Evolutionary conservation across 2,329 filamentous ascomycete species (phyloP), one percentile per base, ranked within the genome.

Genomic region (Xenoacremonium recifei): DNA sequence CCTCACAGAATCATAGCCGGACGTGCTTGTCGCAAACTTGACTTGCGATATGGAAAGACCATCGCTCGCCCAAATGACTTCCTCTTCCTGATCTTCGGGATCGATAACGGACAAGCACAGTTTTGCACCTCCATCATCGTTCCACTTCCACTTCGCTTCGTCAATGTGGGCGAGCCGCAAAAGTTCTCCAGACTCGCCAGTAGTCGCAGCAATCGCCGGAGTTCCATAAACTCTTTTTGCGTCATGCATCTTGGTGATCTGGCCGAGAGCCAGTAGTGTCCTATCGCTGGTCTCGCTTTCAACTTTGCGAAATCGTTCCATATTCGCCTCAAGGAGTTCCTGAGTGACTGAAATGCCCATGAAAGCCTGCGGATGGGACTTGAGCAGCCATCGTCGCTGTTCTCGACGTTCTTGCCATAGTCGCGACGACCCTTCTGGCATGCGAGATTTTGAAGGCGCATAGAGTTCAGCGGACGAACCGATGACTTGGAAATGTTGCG

Each of bases 111-210:
- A 69, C 1, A 80, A 64, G 13, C 68, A 65, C 18, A 86, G 58
- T 37, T 67, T 71, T 2, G 70, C 60, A 29, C 69, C 68, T 25
- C 66, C 64, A 25, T 75, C 62, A 3, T 64, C 58, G 1, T 60
- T 62, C 80, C 82, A 86, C n/a, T 71, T 68, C 65, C 76, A 77
- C 35, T 66, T 67, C 35, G 79, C 73, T 17, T 71, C 60, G 4
- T 70, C 66, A 4, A 84, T 59, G 6, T 69, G 67, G 4, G 74
- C 61, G 3, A 89, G 56, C 3, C 77, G 76, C 9, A 89, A 63
- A 2, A 77, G 63, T 49, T 83, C 76, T 2, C 80, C 78, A 12
- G 71, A 73, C 36, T 73, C 70, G n/a, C 84, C 84, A 3, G 73
- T 67, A 5, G 67, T 73, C 54, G 66, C 73, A 47, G 68, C 77